phyloP scores from a whole-genome alignment of 352 stramenopile species.

The Phytophthora palmivora region DNA sequence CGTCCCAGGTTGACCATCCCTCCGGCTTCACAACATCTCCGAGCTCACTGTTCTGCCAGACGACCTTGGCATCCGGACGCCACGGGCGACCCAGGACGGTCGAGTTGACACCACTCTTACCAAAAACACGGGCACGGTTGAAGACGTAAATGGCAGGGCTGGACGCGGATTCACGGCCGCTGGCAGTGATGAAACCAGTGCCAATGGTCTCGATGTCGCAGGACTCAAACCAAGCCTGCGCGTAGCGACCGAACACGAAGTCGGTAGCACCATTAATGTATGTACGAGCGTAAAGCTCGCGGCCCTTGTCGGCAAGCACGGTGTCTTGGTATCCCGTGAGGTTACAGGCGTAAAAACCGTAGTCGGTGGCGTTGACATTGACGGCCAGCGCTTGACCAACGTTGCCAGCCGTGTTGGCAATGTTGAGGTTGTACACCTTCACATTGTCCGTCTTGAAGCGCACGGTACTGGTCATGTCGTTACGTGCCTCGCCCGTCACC shows the following conservation, averaged over 20 bases:
- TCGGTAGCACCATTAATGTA: constrained; percentile 36
- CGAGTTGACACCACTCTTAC: constrained; percentile 19
- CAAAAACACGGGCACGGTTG: constrained; percentile 33
- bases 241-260: constrained; percentile 32
- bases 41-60: constrained; percentile 32
- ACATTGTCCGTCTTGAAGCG: constrained; percentile 35
- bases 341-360: constrained; percentile 38
- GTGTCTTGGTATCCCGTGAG: constrained; percentile 34
- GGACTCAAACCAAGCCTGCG: constrained; percentile 32
- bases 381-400: constrained; percentile 31
- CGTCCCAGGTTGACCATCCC: constrained; percentile 27
- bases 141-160: constrained; percentile 31
- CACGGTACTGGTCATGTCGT: constrained; percentile 38
- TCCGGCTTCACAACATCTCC: constrained; percentile 33
- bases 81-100: constrained; percentile 27
- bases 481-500: constrained; percentile 19
- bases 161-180: constrained; percentile 19
- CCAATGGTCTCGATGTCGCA: constrained; percentile 37
- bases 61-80: constrained; percentile 22
- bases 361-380: constrained; percentile 34
- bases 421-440: constrained; percentile 44
- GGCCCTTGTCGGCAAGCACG: constrained; percentile 25
- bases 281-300: constrained; percentile 30
- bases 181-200: constrained; percentile 35
- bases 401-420: constrained; percentile 34